Evolutionary conservation across 2,329 filamentous ascomycete genomes (phyloP).

Genomic region (Boeremia exigua): DNA sequence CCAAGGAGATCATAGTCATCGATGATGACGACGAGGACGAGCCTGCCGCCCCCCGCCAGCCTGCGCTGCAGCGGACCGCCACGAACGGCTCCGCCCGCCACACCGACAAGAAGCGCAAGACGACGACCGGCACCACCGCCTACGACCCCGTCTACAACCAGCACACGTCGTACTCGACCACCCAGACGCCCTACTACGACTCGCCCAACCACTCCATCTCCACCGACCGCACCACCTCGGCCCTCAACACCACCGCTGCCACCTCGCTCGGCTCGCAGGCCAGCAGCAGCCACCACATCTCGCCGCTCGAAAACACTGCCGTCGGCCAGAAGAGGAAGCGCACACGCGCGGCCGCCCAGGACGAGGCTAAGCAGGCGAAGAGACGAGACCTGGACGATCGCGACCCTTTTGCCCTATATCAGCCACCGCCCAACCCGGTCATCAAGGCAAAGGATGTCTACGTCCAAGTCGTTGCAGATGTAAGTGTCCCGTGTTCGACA

Average conservation of each 20-base stretch:
- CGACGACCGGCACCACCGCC: slow-evolving; percentile 59
- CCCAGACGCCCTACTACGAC: slow-evolving; percentile 73
- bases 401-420: slow-evolving; percentile 78
- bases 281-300: slow-evolving; percentile 67
- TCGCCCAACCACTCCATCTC: slow-evolving; percentile 75
- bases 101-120: slow-evolving; percentile 77
- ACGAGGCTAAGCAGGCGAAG: slow-evolving; percentile 71
- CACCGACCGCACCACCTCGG: slow-evolving; percentile 82
- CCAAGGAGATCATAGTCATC: slow-evolving; percentile 60
- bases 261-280: slow-evolving; percentile 79
- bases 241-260: slow-evolving; percentile 82
- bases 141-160: slow-evolving; percentile 78
- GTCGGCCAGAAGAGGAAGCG: slow-evolving; percentile 91
- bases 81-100: slow-evolving; percentile 59
- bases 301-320: slow-evolving; percentile 63
- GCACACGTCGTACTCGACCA: slow-evolving; percentile 72
- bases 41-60: slow-evolving; percentile 29
- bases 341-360: slow-evolving; percentile 79
- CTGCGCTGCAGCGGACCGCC: slow-evolving; percentile 30
- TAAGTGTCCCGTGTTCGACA: slow-evolving; percentile 49
- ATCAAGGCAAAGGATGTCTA: slow-evolving; percentile 78
- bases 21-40: slow-evolving; percentile 54
- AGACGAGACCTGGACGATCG: slow-evolving; percentile 75
- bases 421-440: slow-evolving; percentile 84
- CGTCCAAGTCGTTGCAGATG: slow-evolving; percentile 65